phyloP scores from a whole-genome alignment of 352 stramenopile species.

The Pythium brachiatum region DNA sequence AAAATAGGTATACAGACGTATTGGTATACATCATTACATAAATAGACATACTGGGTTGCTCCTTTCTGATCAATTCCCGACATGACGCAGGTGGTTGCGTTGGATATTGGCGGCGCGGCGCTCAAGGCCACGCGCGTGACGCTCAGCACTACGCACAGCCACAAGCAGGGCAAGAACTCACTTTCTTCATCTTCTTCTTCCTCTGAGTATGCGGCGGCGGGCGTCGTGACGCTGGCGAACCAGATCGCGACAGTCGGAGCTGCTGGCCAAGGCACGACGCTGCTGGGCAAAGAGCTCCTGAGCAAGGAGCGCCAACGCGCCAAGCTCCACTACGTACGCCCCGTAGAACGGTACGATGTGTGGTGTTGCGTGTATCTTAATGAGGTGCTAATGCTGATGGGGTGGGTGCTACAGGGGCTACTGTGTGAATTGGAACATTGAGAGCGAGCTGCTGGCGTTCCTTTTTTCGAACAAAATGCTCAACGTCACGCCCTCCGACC shows the following conservation, averaged over 20 bases:
- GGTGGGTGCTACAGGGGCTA: slow-evolving; percentile 44
- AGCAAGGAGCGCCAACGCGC: slow-evolving; percentile 53
- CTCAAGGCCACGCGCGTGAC: slow-evolving; percentile 57
- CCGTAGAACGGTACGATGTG: slow-evolving; percentile 23
- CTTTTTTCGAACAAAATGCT: slow-evolving; percentile 56
- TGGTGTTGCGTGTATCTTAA: slow-evolving; percentile 6
- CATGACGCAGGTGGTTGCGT: slow-evolving; percentile 32
- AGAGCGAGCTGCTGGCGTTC: slow-evolving; percentile 57
- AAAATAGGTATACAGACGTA: not conserved
- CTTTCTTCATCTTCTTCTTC: not conserved
- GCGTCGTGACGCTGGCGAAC: slow-evolving; percentile 41
- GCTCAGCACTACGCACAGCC: not conserved
- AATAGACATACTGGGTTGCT: not conserved
- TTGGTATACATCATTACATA: not conserved
- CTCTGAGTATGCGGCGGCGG: not conserved
- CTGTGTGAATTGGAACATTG: slow-evolving; percentile 80
- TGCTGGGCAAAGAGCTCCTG: slow-evolving; percentile 49
- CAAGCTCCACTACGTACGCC: slow-evolving; percentile 21
- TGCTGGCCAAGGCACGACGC: slow-evolving; percentile 18
- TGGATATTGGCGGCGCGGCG: slow-evolving; percentile 60
- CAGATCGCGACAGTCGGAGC: slow-evolving; percentile 35
- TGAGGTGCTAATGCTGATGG: not conserved
- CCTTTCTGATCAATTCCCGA: not conserved
- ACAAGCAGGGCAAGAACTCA: slow-evolving; percentile 9
- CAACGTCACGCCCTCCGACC: slow-evolving; percentile 42